Base-by-base conservation (phyloP, 129 eudicot species). In the Flaveria trinervia region DNA sequence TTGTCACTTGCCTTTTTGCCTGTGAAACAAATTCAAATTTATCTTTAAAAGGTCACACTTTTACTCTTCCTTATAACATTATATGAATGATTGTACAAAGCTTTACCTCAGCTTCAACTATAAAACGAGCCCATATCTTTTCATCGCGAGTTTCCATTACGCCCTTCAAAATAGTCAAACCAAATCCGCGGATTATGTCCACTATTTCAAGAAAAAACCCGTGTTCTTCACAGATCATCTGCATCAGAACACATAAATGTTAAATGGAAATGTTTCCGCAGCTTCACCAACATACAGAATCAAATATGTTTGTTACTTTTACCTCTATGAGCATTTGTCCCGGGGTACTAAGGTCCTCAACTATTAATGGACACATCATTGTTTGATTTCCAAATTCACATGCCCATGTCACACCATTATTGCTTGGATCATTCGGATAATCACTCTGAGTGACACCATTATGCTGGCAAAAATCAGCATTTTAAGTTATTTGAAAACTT, bases 281-380 rank as follows among this genome's bases (percentile, higher is more conserved):
- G 15, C 52, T 62, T 52, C 68, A 17, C 14, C 33, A 8, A 65
- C 25, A 72, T 39, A 41, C 49, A 16, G 0, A 13, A 62, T 64
- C 16, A 43, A 55, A 13, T 28, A 14, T 3, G 20, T 20, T 17
- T 65, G 48, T 65, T 52, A 64, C 28, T 30, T 70, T 65, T 85
- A 92, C 99, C 92, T 91, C 89, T 66, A 95, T 92, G 65, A 86
- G 93, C 97, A 91, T 89, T 76, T 91, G 97, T 20, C 97, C 96
- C 4, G 88, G 92, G 43, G 74, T 77, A 43, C 83, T 72, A 71
- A 89, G 96, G 84, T 95, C 99, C 81, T 95, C 96, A 44, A 95
- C 92, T 51, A 82, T 73, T 77, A 95, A 71, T 1, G 98, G 98
- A 81, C 91, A 90, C 64, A 87, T 72, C 86, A 86, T 86, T 52